A percentile compares a stretch with the other conserved stretches of the same genome.
Evolutionary conservation across 2,329 filamentous ascomycete species (phyloP).

Genomic region (Aspergillus ibericus): DNA sequence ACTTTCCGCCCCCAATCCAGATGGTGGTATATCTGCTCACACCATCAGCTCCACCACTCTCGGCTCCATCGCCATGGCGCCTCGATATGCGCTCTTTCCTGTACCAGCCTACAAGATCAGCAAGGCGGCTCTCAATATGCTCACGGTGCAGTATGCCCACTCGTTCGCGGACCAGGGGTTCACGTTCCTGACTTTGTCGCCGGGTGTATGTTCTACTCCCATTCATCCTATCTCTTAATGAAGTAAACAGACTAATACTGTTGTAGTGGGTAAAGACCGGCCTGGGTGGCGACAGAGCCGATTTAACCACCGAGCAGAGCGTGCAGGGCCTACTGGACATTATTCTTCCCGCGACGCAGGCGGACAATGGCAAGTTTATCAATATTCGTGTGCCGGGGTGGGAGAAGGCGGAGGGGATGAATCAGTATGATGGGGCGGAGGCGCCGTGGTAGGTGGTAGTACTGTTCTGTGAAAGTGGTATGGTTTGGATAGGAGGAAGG

Average conservation of each 20-base stretch:
- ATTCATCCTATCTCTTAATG: not conserved
- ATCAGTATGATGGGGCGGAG: not conserved
- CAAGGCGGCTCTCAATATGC: conserved; percentile 51
- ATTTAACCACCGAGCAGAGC: conserved; percentile 39
- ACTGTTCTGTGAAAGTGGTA: too few species aligned
- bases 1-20: too few species aligned
- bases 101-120: conserved; percentile 47
- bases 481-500: too few species aligned
- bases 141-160: conserved; percentile 43
- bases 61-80: conserved; percentile 40
- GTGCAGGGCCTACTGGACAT: conserved; percentile 42
- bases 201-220: conserved; percentile 42
- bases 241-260: not conserved
- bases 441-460: not conserved
- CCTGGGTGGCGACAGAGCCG: conserved; percentile 38
- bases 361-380: conserved; percentile 49
- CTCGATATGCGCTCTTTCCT: conserved; percentile 21
- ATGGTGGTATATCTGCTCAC: not conserved
- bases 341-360: conserved; percentile 41
- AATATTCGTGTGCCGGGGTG: conserved; percentile 37
- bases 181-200: conserved; percentile 43
- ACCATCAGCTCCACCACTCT: conserved; percentile 38
- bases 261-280: conserved; percentile 47
- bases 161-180: conserved; percentile 41
- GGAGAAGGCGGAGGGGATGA: conserved; percentile 13